Percentiles rank a stretch among this genome's conserved stretches.
Evolutionary conservation across 305 asterid species (phyloP).

Genomic region (Plantago lanceolata): DNA sequence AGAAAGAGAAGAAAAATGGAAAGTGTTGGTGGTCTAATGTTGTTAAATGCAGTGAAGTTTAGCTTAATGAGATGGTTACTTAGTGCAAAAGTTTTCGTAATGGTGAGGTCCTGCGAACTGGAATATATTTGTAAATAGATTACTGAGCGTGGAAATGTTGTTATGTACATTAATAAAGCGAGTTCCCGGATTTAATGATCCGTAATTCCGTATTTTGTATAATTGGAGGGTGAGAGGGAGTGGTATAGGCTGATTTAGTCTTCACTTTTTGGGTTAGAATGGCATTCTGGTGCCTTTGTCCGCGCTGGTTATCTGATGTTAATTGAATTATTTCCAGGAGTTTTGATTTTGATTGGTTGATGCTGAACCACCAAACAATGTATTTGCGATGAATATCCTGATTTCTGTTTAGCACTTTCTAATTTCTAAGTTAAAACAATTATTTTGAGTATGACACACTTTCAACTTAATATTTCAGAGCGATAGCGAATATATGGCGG

Average conservation of each 20-base stretch:
- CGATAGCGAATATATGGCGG: conserved; percentile 96
- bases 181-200: no score
- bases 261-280: neutral
- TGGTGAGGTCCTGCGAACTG: neutral
- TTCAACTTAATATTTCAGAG: conserved; percentile 42
- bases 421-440: conserved; percentile 8
- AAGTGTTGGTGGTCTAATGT: no score
- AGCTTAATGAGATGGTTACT: no score
- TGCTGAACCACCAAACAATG: neutral
- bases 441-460: conserved; percentile 21
- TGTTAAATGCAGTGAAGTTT: no score
- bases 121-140: no score
- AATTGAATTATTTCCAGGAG: no score
- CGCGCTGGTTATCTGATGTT: no score
- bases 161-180: no score
- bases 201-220: no score
- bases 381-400: neutral
- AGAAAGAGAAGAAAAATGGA: no score
- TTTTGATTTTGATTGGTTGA: neutral
- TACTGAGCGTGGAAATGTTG: no score
- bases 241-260: neutral
- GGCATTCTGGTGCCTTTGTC: neutral
- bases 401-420: conserved; percentile 8
- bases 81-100: neutral
- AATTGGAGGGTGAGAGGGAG: neutral